Percentiles rank a stretch among this genome's conserved stretches.
These are phyloP conservation scores for Prunus fruticosa DNA, from an alignment of 306 rosid genomes.

Conservation along the genomic window DNA sequence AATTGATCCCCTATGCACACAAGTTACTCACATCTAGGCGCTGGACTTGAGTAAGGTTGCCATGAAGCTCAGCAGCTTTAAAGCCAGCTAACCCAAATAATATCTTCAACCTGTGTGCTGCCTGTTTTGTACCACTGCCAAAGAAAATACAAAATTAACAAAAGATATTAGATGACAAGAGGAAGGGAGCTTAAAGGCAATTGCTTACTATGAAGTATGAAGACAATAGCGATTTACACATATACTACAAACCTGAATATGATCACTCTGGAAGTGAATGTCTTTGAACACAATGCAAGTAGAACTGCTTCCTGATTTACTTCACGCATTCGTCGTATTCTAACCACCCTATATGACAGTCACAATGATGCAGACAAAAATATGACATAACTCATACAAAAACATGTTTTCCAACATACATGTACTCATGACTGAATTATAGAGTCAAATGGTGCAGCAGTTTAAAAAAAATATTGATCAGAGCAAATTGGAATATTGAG, in stretches of 20 bases:
- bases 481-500: constrained; percentile 11
- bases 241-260: constrained; percentile 65
- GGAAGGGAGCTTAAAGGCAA: neutral
- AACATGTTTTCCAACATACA: neutral
- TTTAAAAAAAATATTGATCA: neutral
- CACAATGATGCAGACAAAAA: neutral
- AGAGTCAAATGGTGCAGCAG: neutral
- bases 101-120: constrained; percentile 92
- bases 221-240: too few species aligned
- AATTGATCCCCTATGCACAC: constrained; percentile 1
- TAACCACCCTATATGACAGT: constrained; percentile 64
- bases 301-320: constrained; percentile 93
- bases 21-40: constrained; percentile 81
- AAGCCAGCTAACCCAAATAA: constrained; percentile 90
- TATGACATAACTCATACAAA: neutral
- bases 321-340: constrained; percentile 90
- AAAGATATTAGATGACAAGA: neutral
- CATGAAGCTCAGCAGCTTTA: constrained; percentile 97
- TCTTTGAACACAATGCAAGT: constrained; percentile 83
- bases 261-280: constrained; percentile 75
- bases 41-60: constrained; percentile 95
- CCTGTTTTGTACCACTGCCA: constrained; percentile 88
- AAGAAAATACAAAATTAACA: constrained; percentile 4
- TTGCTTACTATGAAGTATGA: too few species aligned
- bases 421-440: neutral